Conservation (phyloP, 2,329 filamentous ascomycete species). For the Lachnellula subtilissima region DNA sequence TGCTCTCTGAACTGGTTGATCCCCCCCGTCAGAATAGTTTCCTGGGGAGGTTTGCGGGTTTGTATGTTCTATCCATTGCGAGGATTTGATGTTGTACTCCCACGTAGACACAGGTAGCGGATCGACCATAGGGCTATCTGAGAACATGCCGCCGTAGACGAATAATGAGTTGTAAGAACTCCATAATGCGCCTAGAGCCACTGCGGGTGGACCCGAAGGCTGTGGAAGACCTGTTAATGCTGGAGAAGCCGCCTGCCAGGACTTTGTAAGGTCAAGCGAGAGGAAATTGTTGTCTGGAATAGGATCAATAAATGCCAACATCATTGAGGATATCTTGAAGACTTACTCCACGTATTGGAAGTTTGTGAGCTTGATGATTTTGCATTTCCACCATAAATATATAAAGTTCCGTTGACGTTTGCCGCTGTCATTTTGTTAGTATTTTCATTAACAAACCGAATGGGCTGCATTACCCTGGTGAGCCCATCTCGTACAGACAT, state of each 20-base stretch:
- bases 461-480: conserved; percentile 48
- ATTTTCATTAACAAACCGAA: not conserved
- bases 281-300: conserved; percentile 65
- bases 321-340: not conserved
- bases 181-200: conserved; percentile 73
- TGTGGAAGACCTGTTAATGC: conserved; percentile 56
- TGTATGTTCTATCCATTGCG: conserved; percentile 58
- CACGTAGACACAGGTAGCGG: conserved; percentile 61
- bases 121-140: conserved; percentile 52
- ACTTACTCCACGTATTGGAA: conserved; percentile 64
- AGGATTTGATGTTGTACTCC: conserved; percentile 60
- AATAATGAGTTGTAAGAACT: conserved; percentile 65
- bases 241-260: conserved; percentile 65
- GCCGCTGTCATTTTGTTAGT: conserved; percentile 40
- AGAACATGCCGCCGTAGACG: conserved; percentile 71
- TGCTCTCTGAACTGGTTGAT: conserved; percentile 57
- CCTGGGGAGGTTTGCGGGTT: conserved; percentile 59
- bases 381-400: conserved; percentile 69
- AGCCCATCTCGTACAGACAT: conserved; percentile 61
- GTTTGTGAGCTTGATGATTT: conserved; percentile 53
- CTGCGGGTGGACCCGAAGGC: conserved; percentile 64
- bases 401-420: conserved; percentile 68
- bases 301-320: not conserved
- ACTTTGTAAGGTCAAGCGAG: conserved; percentile 64
- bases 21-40: conserved; percentile 53